Evolutionary conservation across 257 asterid species (phyloP), one percentile per base, ranked within the genome.

Genomic region (Asclepias syriaca): DNA sequence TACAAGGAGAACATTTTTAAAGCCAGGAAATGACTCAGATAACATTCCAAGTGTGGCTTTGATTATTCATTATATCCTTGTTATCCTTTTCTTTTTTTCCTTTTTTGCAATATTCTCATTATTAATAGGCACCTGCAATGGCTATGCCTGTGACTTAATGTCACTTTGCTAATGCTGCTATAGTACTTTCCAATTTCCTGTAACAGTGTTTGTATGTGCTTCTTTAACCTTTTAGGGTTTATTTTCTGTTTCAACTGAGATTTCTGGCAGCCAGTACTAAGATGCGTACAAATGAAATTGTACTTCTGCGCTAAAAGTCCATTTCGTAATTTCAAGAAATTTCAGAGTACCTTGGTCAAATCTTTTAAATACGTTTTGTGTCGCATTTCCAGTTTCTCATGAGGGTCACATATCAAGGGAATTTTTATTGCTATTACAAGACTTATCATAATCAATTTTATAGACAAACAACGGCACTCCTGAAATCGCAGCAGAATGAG

Each of bases 1-100:
- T 90, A 75, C 89, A 90, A 90, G 87, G 89, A 88, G 64, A 73
- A 82, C 83, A 93, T 93, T 64, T 93, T 93, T 72, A 93, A 88
- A 83, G 64, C 84, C 27, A 86, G 56, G 77, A 85, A 84, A 71
- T 87, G 85, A 88, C n/a, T 43, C 9, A 58, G 39, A 15, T 19
- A 11, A 58, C 12, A 24, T 11, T 11, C 39, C 39, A 59, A 12
- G 69, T 16, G 46, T 16, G 46, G 32, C 5, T 65, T 65, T 12
- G 68, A 6, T 65, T 18, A 24, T 59, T 13, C 27, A 39, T 16
- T 34, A 6, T 29, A 8, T 34, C 19, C 1, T 37, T 1, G 34
- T 16, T 14, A 27, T 63, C 21, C 6, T 16, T 6, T 29, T 29
- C 3, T 29, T 29, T 29, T 29, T 29, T 29, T 1, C 3, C 34